These are phyloP conservation scores for Backusella tuberculispora DNA, from an alignment of 192 early-diverging fungal species.

Conservation along the genomic window DNA sequence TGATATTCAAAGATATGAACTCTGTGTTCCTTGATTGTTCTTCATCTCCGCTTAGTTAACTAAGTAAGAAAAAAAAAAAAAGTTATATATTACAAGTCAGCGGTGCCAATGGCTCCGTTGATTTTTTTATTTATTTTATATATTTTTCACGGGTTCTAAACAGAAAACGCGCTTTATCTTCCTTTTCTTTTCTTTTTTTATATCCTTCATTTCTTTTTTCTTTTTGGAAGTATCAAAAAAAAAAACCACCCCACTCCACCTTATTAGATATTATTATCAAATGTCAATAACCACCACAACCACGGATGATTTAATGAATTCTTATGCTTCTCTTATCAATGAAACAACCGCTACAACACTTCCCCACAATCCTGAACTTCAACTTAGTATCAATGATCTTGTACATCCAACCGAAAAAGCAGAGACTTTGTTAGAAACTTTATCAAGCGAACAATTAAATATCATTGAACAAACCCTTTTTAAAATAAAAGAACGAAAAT, in stretches of 20 bases:
- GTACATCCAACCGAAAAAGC: constrained; percentile 27
- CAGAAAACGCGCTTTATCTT: constrained; percentile 18
- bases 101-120: constrained; percentile 1
- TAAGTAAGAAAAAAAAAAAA: background rate
- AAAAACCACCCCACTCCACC: constrained; percentile 13
- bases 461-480: constrained; percentile 26
- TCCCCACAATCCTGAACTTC: constrained; percentile 23
- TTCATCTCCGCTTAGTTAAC: background rate
- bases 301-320: constrained; percentile 19
- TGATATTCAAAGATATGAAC: constrained; percentile 8
- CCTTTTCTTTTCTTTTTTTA: constrained; percentile 12
- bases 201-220: background rate
- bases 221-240: background rate
- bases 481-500: constrained; percentile 25
- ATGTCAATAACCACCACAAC: constrained; percentile 16
- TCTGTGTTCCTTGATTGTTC: constrained; percentile 11
- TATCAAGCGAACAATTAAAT: constrained; percentile 27
- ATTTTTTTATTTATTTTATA: background rate
- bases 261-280: background rate
- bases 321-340: constrained; percentile 18
- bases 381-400: constrained; percentile 29
- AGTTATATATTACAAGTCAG: constrained; percentile 12
- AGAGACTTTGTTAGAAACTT: constrained; percentile 20
- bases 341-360: background rate
- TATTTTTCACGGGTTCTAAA: constrained; percentile 15